phyloP scores from a whole-genome alignment of 441 rosid genomes.

The Capsella rubella region DNA sequence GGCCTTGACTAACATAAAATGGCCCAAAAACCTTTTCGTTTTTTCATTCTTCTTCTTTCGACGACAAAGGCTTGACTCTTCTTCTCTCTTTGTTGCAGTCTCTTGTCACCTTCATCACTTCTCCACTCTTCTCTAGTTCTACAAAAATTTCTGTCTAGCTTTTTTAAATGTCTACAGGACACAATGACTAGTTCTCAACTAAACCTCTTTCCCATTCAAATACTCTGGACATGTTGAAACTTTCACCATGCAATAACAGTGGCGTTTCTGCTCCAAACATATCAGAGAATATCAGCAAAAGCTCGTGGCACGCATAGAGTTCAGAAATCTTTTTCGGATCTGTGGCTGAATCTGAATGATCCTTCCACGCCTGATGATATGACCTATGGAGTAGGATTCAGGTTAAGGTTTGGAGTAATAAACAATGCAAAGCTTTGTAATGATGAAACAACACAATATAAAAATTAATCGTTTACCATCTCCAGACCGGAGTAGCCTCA shows the following conservation, averaged over 20 bases:
- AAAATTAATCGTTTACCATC: constrained; percentile 64
- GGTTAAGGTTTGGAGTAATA: constrained; percentile 2
- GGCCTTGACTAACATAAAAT: too few species aligned
- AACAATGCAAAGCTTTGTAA: not conserved
- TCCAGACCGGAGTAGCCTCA: constrained; percentile 81
- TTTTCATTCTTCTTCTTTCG: too few species aligned
- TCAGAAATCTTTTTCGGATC: constrained; percentile 61
- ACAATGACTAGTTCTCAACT: constrained; percentile 42
- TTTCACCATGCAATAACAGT: constrained; percentile 43
- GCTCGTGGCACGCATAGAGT: constrained; percentile 67
- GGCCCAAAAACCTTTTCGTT: too few species aligned
- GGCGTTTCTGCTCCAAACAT: constrained; percentile 50
- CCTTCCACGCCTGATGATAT: constrained; percentile 71
- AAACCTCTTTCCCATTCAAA: constrained; percentile 68
- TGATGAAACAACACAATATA: constrained; percentile 10
- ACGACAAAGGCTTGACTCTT: too few species aligned
- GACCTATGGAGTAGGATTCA: constrained; percentile 57
- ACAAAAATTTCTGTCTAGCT: too few species aligned
- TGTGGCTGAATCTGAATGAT: constrained; percentile 51
- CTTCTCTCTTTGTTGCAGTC: too few species aligned
- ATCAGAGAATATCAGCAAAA: constrained; percentile 53
- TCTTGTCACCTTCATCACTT: too few species aligned
- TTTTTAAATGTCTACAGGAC: too few species aligned
- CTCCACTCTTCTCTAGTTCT: too few species aligned
- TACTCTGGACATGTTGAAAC: constrained; percentile 48